These are phyloP conservation scores for Musa itinerans DNA, from an alignment of 176 grass and related monocot genomes.

Conservation along the genomic window DNA sequence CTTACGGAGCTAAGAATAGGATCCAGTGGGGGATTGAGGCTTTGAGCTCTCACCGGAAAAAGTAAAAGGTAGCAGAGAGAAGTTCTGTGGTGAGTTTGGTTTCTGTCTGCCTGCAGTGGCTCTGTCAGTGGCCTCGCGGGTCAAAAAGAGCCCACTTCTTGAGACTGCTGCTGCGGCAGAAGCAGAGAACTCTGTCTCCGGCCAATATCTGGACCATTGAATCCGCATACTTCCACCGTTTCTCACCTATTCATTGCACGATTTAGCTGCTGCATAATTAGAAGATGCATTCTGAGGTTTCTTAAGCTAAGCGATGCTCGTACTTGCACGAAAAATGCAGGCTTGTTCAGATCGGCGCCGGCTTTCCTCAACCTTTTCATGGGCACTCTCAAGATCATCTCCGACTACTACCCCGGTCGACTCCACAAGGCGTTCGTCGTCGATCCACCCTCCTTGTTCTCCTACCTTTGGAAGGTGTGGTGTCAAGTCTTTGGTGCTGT, in stretches of 20 bases:
- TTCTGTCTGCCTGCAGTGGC: constrained; percentile 20
- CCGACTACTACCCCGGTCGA: constrained; percentile 88
- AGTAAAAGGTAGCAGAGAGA: no score
- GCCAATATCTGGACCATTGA: neutral
- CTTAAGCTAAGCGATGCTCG: no score
- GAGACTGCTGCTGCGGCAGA: neutral
- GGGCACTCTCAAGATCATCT: constrained; percentile 87
- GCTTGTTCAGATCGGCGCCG: constrained; percentile 90
- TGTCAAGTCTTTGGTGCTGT: neutral
- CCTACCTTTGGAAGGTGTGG: constrained; percentile 89
- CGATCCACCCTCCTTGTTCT: constrained; percentile 89
- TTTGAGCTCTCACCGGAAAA: no score
- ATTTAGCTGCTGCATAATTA: no score
- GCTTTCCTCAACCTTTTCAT: constrained; percentile 86
- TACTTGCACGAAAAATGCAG: constrained; percentile 27
- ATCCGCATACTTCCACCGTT: no score
- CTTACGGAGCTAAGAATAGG: no score
- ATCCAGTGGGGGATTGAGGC: no score
- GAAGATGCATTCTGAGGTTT: no score
- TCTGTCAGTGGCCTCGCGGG: neutral
- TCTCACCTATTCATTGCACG: no score
- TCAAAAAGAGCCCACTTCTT: neutral
- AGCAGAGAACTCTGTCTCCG: neutral
- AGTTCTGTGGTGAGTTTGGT: neutral
- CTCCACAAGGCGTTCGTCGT: constrained; percentile 90